phyloP scores from a whole-genome alignment of 2,329 filamentous ascomycete species.

The Cladorrhinum sp. region DNA sequence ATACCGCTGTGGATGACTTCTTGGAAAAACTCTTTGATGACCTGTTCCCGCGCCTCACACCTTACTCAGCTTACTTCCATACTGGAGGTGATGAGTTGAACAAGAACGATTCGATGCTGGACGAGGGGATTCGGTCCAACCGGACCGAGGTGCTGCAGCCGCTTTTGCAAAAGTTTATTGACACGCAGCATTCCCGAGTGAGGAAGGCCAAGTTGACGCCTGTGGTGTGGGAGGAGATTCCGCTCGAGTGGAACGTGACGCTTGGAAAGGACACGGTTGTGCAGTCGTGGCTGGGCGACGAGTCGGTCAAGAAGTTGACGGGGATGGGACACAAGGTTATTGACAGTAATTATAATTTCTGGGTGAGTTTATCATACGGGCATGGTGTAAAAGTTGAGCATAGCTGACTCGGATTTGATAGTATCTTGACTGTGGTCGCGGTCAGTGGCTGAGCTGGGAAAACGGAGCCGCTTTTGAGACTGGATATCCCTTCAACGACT shows the following conservation, averaged over 20 bases:
- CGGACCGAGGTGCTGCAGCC: slow-evolving; percentile 63
- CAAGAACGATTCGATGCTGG: slow-evolving; percentile 68
- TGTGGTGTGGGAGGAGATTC: slow-evolving; percentile 86
- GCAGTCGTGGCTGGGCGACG: slow-evolving; percentile 71
- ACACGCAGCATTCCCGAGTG: slow-evolving; percentile 65
- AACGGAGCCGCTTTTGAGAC: slow-evolving; percentile 50
- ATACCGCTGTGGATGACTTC: slow-evolving; percentile 66
- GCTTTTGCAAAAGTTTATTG: slow-evolving; percentile 73
- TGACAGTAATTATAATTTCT: slow-evolving; percentile 73
- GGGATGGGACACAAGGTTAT: slow-evolving; percentile 67
- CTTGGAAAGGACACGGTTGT: slow-evolving; percentile 69
- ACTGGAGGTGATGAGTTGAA: slow-evolving; percentile 88
- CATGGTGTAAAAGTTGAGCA: neutral
- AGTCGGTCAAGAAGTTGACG: slow-evolving; percentile 59
- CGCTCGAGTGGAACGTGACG: slow-evolving; percentile 72
- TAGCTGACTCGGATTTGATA: slow-evolving; percentile 34
- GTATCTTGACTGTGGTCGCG: slow-evolving; percentile 82
- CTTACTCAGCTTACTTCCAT: slow-evolving; percentile 75
- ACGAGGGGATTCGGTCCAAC: slow-evolving; percentile 69
- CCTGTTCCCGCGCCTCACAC: slow-evolving; percentile 66
- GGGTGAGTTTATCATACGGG: slow-evolving; percentile 48
- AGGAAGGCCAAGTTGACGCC: slow-evolving; percentile 64
- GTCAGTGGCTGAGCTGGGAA: slow-evolving; percentile 72
- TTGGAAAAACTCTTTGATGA: slow-evolving; percentile 72
- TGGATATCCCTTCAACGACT: slow-evolving; percentile 73